Conservation (phyloP, 176 grass and related monocot genomes). For the Guadua angustifolia region DNA sequence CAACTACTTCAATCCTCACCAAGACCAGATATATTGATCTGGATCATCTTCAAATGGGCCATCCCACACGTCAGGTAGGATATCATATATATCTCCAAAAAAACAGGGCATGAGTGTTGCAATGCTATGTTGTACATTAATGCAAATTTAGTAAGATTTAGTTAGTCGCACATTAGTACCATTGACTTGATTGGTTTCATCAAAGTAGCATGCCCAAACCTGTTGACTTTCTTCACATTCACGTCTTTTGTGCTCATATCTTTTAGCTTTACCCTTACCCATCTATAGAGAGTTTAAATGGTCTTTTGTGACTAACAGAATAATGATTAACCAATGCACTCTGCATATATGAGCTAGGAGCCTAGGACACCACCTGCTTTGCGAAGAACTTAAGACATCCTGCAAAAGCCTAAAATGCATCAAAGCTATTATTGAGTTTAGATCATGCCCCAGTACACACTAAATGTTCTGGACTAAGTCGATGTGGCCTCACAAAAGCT, state of each 20-base stretch:
- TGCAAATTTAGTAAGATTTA: constrained; percentile 25
- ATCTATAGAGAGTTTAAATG: not conserved
- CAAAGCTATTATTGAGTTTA: not conserved
- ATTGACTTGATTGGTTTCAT: not conserved
- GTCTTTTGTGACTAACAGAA: constrained; percentile 5
- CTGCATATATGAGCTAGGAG: constrained; percentile 11
- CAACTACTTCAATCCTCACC: not conserved
- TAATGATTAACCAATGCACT: constrained; percentile 11
- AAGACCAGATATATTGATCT: not conserved
- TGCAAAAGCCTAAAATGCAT: not conserved
- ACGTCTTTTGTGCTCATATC: not conserved
- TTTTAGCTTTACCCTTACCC: constrained; percentile 23
- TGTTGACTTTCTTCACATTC: constrained; percentile 30
- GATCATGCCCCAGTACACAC: not conserved
- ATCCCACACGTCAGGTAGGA: constrained; percentile 26
- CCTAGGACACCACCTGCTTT: not conserved
- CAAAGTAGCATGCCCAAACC: constrained; percentile 24
- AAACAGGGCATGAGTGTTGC: constrained; percentile 14
- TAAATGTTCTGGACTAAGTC: constrained; percentile 18
- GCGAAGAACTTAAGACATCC: constrained; percentile 16
- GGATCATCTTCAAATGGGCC: not conserved
- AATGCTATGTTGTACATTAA: not conserved
- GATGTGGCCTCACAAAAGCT: not conserved
- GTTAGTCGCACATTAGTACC: constrained; percentile 1
- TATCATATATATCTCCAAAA: constrained; percentile 4